Base-by-base conservation (phyloP, 768 basidiomycete species). In the Lactifluus piperatus region DNA sequence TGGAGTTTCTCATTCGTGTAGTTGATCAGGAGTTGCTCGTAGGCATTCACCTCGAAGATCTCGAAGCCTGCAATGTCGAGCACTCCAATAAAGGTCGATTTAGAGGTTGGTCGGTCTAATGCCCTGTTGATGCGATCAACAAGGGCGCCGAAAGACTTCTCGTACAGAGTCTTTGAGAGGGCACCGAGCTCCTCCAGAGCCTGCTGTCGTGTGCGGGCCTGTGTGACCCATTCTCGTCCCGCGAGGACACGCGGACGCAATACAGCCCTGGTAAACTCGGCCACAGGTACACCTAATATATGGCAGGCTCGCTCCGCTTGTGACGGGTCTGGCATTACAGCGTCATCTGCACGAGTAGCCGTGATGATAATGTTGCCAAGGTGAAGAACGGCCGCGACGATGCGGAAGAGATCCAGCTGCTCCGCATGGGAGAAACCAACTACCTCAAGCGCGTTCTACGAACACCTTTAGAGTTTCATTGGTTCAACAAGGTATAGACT, bases 41-140 rank as follows among this genome's bases (percentile, higher is more conserved):
- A 99, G 9, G 88, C 88, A 71, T 97, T 97, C 67, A 86, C 78
- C 55, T 90, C 88, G 74, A 91, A 91, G 62, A 99, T 99, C 72
- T 99, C 97, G 73, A 99, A 99, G 9, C 97, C 97, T 7, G 97
- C 97, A 53, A 99, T 99, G 81, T 99, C 97, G 32, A 99, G 81
- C 9, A 99, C 97, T 44, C 97, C 97, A 61, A 99, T 98, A 71
- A 97, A 99, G 2, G 90, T 89, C 8, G 88, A 83, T 73, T 94
- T 91, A 44, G 87, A 87, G 3, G 90, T 87, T 2, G 95, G 95
- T 3, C 95, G 82, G 68, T 97, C 95, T 4, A 99, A 79, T 1
- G 94, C 94, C 29, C 83, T 83, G 71, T 99, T 99, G 71, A 99
- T 91, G 36, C 93, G 81, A 64, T 97, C 95, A 24, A 99, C 97